Evolutionary conservation across 2,329 filamentous ascomycete genomes (phyloP).

Genomic region (Aspergillus sp.): DNA sequence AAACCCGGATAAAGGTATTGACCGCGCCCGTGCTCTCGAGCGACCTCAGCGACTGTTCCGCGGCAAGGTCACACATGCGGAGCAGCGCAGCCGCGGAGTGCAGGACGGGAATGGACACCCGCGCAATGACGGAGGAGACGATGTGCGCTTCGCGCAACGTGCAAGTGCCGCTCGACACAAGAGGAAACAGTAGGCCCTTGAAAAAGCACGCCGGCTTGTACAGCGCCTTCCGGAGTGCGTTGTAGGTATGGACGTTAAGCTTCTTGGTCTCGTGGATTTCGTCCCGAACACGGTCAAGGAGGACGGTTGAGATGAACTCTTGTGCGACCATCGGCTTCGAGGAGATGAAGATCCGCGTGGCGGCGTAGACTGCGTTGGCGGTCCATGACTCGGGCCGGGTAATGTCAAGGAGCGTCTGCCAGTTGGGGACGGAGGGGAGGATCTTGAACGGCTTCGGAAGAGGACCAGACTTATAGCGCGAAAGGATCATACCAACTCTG

Average conservation of each 20-base stretch:
- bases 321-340: constrained; percentile 77
- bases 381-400: constrained; percentile 80
- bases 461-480: constrained; percentile 92
- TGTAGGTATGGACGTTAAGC: constrained; percentile 93
- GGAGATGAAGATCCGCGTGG: constrained; percentile 89
- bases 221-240: constrained; percentile 83
- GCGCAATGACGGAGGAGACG: constrained; percentile 77
- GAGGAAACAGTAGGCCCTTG: constrained; percentile 90
- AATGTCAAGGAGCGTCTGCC: constrained; percentile 82
- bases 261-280: constrained; percentile 94
- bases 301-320: constrained; percentile 79
- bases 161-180: constrained; percentile 82
- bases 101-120: constrained; percentile 83
- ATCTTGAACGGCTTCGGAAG: constrained; percentile 98
- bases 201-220: constrained; percentile 97
- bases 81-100: constrained; percentile 92
- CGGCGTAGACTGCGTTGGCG: constrained; percentile 79
- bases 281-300: constrained; percentile 87
- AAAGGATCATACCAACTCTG: constrained; percentile 81
- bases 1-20: constrained; percentile 89
- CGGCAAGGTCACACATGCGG: constrained; percentile 88
- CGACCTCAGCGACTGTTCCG: constrained; percentile 74
- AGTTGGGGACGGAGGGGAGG: constrained; percentile 84
- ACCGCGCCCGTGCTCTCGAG: constrained; percentile 87
- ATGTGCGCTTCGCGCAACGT: constrained; percentile 91